These are phyloP conservation scores for Spathaspora girioi DNA, from an alignment of 805 yeast species.

Conservation along the genomic window DNA sequence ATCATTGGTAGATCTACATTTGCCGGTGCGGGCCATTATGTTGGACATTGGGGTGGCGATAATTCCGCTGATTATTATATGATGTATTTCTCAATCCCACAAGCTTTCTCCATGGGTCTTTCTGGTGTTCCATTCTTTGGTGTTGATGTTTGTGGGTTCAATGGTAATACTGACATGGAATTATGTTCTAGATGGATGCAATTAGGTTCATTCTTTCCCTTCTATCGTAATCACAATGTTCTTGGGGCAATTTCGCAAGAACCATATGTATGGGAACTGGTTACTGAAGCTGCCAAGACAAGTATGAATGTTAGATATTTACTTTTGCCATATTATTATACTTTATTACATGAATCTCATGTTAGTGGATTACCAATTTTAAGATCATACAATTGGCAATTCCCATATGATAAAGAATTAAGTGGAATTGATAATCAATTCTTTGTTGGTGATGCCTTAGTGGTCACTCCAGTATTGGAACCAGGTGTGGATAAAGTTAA, in stretches of 20 bases:
- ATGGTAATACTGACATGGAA: slow-evolving; percentile 21
- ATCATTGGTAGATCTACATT: slow-evolving; percentile 19
- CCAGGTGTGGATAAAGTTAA: slow-evolving; percentile 16
- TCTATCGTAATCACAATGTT: slow-evolving; percentile 28
- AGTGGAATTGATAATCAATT: slow-evolving; percentile 18
- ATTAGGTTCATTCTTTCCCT: slow-evolving; percentile 30
- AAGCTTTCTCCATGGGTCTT: slow-evolving; percentile 20
- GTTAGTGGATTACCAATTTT: slow-evolving; percentile 18
- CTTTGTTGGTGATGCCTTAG: slow-evolving; percentile 21
- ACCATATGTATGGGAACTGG: slow-evolving; percentile 27
- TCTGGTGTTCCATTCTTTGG: slow-evolving; percentile 25
- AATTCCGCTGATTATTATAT: slow-evolving; percentile 16
- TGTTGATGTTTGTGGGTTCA: slow-evolving; percentile 23
- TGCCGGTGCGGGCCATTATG: slow-evolving; percentile 17
- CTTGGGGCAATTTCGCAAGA: slow-evolving; percentile 23
- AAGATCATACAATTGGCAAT: slow-evolving; percentile 20
- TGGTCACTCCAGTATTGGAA: slow-evolving; percentile 23
- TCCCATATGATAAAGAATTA: slow-evolving; percentile 15
- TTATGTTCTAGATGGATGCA: slow-evolving; percentile 31
- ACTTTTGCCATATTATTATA: slow-evolving; percentile 23
- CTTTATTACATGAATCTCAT: slow-evolving; percentile 20
- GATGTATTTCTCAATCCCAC: slow-evolving; percentile 22
- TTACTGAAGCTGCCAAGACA: slow-evolving; percentile 21
- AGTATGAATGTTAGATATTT: slow-evolving; percentile 35
- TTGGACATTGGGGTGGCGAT: slow-evolving; percentile 26